Evolutionary conservation across 257 asterid genomes (phyloP).

Genomic region (Petunia axillaris): DNA sequence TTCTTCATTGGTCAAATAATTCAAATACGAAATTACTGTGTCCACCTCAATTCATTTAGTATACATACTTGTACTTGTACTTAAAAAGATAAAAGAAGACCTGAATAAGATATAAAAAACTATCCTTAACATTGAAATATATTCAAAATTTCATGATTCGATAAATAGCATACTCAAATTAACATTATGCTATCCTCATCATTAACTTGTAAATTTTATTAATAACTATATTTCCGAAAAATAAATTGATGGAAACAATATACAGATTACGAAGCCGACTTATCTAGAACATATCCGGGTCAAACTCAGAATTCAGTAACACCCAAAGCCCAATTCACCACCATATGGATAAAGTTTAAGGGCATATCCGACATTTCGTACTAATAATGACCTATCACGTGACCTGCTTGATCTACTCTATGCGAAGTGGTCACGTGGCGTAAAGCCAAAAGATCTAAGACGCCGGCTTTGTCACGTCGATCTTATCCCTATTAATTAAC

Average conservation of each 20-base stretch:
- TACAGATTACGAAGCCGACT: background rate
- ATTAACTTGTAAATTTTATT: no score
- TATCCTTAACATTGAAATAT: no score
- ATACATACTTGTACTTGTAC: background rate
- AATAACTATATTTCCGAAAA: no score
- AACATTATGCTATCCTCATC: no score
- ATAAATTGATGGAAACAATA: background rate
- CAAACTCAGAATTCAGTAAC: background rate
- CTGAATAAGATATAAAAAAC: background rate
- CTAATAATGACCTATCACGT: constrained; percentile 37
- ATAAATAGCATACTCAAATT: no score
- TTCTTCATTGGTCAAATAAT: background rate
- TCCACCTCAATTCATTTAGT: background rate
- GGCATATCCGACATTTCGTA: constrained; percentile 30
- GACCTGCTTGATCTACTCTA: constrained; percentile 19
- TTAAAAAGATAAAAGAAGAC: background rate
- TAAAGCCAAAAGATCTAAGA: constrained; percentile 10
- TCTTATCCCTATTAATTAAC: constrained; percentile 57
- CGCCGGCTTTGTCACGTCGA: constrained; percentile 36
- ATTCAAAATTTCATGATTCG: no score
- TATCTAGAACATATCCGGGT: constrained; percentile 6
- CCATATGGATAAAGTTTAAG: constrained; percentile 15
- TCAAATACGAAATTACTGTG: background rate
- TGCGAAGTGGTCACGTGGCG: constrained; percentile 30
- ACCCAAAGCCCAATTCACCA: background rate